Base-by-base conservation (phyloP, 306 rosid genomes). In the Glycine tomentella region DNA sequence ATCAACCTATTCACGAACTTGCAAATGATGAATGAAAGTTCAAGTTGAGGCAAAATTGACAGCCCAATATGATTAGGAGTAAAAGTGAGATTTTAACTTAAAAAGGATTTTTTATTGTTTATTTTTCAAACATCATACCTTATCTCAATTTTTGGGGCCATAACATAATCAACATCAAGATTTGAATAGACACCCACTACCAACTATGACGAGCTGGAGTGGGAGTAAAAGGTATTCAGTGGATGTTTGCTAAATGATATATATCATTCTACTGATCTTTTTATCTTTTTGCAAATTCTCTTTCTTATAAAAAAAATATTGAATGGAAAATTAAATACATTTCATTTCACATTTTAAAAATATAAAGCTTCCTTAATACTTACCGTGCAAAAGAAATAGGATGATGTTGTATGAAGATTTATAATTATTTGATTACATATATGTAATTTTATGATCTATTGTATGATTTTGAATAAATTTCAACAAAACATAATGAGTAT, bases 1-100 rank as follows among this genome's bases (percentile, higher is more conserved):
- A 36, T 63, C 36, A 64, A 16, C 72, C 7, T 67, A 68, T 45
- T 44, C 38, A 9, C 55, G 2, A 68, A 44, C 2, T 55, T 4
- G 6, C 4, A 68, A 42, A 44, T 68, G 42, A 69, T 69, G 74
- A 46, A 20, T 11, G 42, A 69, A 69, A 11, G 57, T 16, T 67
- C 9, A 20, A 69, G 42, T 46, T 69, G 42, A 16, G 50, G 74
- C 6, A 20, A 48, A 69, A 46, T 69, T 20, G 57, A 48, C 57
- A 69, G 6, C 17, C 74, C 8, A 48, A 25, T 25, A 69, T 46
- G 42, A 69, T 69, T 69, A 69, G 57, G 10, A 9, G 57, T 69
- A 69, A 69, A 69, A 69, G 74, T 20, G 11, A 16, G 11, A 46
- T 46, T 69, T 69, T 46, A 69, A 46, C 56, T 48, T 17, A 48